These are phyloP conservation scores for Globisporangium polare DNA, from an alignment of 352 stramenopile genomes.

Conservation along the genomic window DNA sequence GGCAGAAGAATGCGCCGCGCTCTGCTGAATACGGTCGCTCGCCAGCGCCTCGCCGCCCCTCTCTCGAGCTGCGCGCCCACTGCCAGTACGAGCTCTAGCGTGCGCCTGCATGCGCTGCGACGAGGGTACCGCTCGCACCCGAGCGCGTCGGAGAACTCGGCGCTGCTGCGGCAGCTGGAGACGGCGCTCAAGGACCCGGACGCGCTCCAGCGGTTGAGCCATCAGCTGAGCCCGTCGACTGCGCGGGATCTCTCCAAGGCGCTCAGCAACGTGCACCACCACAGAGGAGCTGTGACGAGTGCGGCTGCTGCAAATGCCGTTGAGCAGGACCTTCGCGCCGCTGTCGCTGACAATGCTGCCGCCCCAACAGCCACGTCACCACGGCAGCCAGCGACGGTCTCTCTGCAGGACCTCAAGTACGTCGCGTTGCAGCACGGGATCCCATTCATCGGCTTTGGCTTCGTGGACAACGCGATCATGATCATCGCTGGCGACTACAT, in stretches of 20 bases:
- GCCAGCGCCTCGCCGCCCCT: not conserved
- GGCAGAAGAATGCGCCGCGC: not conserved
- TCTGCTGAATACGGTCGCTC: not conserved
- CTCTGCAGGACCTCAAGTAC: slow-evolving; percentile 55
- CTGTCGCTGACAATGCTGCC: not conserved
- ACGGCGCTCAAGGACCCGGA: slow-evolving; percentile 29
- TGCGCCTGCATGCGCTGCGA: not conserved
- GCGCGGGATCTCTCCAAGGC: slow-evolving; percentile 46
- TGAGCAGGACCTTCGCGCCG: slow-evolving; percentile 1
- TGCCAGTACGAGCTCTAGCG: not conserved
- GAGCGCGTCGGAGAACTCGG: slow-evolving; percentile 27
- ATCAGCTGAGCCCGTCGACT: slow-evolving; percentile 45
- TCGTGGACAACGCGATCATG: slow-evolving; percentile 98
- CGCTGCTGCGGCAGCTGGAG: slow-evolving; percentile 41
- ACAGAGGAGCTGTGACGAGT: not conserved
- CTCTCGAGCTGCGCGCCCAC: not conserved
- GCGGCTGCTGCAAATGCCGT: not conserved
- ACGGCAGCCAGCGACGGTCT: slow-evolving; percentile 16
- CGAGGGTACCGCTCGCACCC: slow-evolving; percentile 8
- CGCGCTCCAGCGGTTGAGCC: slow-evolving; percentile 27
- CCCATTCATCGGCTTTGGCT: slow-evolving; percentile 97
- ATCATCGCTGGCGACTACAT: slow-evolving; percentile 87
- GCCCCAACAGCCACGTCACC: slow-evolving; percentile 8
- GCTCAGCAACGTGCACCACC: slow-evolving; percentile 23
- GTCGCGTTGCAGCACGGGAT: slow-evolving; percentile 69